Percentiles rank a stretch among this genome's conserved stretches.
Evolutionary conservation across 2,329 filamentous ascomycete species (phyloP).

Genomic region (Lecanicillium sp.): DNA sequence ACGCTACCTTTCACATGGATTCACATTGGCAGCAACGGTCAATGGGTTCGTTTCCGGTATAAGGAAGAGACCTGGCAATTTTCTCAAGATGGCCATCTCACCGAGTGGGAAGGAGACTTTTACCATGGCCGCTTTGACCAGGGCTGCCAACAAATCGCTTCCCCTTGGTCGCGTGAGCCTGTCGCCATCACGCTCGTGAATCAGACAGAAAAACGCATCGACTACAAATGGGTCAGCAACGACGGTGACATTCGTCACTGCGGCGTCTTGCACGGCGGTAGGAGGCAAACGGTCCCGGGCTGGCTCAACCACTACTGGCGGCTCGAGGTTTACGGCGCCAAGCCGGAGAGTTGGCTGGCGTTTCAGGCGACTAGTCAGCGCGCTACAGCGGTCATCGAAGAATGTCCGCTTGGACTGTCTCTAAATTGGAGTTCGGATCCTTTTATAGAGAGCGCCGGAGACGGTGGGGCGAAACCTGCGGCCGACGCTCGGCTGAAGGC

Average conservation of each 20-base stretch:
- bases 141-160: slow-evolving; percentile 19
- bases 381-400: slow-evolving; percentile 5
- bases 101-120: slow-evolving; percentile 18
- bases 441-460: not conserved
- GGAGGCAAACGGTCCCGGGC: slow-evolving; percentile 1
- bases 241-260: slow-evolving; percentile 16
- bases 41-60: slow-evolving; percentile 18
- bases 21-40: slow-evolving; percentile 14
- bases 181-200: slow-evolving; percentile 22
- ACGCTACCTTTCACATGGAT: slow-evolving; percentile 22
- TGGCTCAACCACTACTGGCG: slow-evolving; percentile 16
- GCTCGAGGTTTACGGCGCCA: slow-evolving; percentile 5
- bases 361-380: slow-evolving; percentile 8
- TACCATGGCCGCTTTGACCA: slow-evolving; percentile 4
- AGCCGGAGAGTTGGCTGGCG: not conserved
- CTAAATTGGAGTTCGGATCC: slow-evolving; percentile 7
- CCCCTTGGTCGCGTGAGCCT: slow-evolving; percentile 12
- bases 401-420: slow-evolving; percentile 7
- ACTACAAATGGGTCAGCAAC: slow-evolving; percentile 22
- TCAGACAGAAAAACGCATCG: slow-evolving; percentile 17
- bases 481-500: not conserved
- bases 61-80: slow-evolving; percentile 19
- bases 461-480: not conserved
- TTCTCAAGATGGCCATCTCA: slow-evolving; percentile 14
- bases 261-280: not conserved